A percentile compares a stretch with the other conserved stretches of the same genome.
phyloP scores from a whole-genome alignment of 2,329 filamentous ascomycete genomes.

The Stachybotrys elegans region DNA sequence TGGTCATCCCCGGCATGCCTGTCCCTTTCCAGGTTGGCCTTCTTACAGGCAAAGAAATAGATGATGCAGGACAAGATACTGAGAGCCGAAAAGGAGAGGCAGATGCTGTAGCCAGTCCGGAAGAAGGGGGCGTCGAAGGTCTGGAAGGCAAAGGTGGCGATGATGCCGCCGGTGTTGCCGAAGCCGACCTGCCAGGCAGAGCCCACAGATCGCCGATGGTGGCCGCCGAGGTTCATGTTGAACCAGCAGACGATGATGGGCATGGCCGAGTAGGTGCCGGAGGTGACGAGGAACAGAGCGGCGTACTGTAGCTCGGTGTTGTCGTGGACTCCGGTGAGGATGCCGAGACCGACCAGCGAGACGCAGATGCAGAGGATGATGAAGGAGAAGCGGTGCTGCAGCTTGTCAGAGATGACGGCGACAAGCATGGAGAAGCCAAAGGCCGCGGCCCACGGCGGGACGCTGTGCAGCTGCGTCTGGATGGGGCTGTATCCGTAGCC shows the following conservation, averaged over 20 bases:
- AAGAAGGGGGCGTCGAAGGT: conserved; percentile 63
- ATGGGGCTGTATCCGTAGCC: conserved; percentile 59
- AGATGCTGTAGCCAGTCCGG: conserved; percentile 70
- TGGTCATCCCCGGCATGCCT: conserved; percentile 35
- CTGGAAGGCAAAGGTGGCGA: conserved; percentile 67
- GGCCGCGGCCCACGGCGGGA: conserved; percentile 59
- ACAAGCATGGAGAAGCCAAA: conserved; percentile 75
- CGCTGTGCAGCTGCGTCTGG: conserved; percentile 52
- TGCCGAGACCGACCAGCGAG: conserved; percentile 68
- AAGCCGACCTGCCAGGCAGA: conserved; percentile 75
- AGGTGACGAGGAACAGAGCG: conserved; percentile 75
- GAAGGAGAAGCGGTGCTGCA: conserved; percentile 71
- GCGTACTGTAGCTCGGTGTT: conserved; percentile 66
- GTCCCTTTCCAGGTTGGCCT: conserved; percentile 57
- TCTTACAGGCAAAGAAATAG: conserved; percentile 55
- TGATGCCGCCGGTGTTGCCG: conserved; percentile 75
- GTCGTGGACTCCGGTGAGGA: conserved; percentile 67
- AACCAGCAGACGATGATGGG: conserved; percentile 82
- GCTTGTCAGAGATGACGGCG: conserved; percentile 66
- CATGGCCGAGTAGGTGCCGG: conserved; percentile 82
- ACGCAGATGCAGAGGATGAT: conserved; percentile 63
- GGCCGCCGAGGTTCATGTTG: conserved; percentile 72
- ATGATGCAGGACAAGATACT: conserved; percentile 55
- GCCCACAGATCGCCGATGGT: conserved; percentile 65
- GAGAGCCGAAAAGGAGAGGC: conserved; percentile 66